Evolutionary conservation across 768 basidiomycete species (phyloP), one percentile per base, ranked within the genome.

Genomic region (Hortiboletus campestris): DNA sequence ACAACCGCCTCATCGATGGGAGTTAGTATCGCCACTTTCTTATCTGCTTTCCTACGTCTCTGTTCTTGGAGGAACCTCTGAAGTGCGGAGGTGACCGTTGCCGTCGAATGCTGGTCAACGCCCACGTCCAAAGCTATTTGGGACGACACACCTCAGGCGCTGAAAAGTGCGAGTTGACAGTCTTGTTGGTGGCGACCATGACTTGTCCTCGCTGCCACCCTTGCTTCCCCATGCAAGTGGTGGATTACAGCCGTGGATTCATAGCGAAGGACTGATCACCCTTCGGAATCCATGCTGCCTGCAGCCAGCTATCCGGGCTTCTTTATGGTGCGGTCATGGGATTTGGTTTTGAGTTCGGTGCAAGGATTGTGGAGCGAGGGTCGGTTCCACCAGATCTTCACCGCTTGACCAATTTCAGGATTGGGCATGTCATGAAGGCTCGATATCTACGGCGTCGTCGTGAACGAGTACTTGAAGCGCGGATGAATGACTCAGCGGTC

Each of bases 1-100:
- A 99, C 83, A 92, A 91, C 78, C 89, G 97, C 72, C 89, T 98
- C 78, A 95, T 99, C 85, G 97, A 99, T 88, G 94, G 94, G 80
- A 97, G 97, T 99, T 90, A 94, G 97, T 98, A 90, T 82, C 84
- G 78, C 77, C 80, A 70, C 65, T 72, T 71, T 71, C 67, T 69
- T 68, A 63, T 72, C 75, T 64, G 61, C 63, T 72, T 75, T 72
- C 63, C 70, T 65, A 46, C 60, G 53, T 61, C 65, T 59, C 48
- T 61, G 43, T 72, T 57, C 28, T 57, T n/a, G 57, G 54, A 63
- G 51, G 43, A 49, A 25, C 55, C 56, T 60, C 56, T 56, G 53
- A 48, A 39, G 48, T 58, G 49, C 51, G 56, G 60, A 59, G 61
- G 58, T 58, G 43, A 54, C 39, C 53, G 59, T 61, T 61, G 44